These are phyloP conservation scores for Hygrocybe coccinea DNA, from an alignment of 768 basidiomycete genomes.

Conservation along the genomic window DNA sequence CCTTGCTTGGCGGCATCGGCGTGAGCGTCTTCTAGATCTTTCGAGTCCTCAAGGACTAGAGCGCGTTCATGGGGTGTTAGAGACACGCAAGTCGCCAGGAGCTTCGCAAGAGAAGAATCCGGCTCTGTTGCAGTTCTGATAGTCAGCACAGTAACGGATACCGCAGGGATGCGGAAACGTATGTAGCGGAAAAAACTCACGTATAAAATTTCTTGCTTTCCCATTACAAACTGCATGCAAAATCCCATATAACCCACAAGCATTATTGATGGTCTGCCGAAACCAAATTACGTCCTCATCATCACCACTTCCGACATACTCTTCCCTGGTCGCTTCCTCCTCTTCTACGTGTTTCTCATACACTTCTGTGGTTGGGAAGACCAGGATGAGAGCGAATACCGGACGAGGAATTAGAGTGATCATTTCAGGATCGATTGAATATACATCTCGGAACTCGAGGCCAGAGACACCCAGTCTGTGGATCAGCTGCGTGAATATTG, in stretches of 20 bases:
- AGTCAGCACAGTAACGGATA: not conserved
- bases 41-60: constrained; percentile 26
- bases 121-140: constrained; percentile 13
- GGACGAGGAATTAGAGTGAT: constrained; percentile 31
- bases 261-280: constrained; percentile 36
- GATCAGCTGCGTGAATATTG: constrained; percentile 33
- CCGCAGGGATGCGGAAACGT: too few relatives aligned
- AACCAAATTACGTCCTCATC: constrained; percentile 34
- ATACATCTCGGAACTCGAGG: constrained; percentile 33
- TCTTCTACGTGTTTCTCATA: constrained; percentile 18
- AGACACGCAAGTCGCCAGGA: constrained; percentile 22
- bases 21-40: constrained; percentile 28
- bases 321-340: constrained; percentile 20
- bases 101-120: constrained; percentile 20
- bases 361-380: constrained; percentile 23
- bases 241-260: constrained; percentile 36
- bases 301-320: constrained; percentile 28
- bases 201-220: constrained; percentile 19
- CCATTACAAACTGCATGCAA: constrained; percentile 33
- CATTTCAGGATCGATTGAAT: constrained; percentile 31
- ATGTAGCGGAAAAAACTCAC: constrained; percentile 11
- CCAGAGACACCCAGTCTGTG: constrained; percentile 26
- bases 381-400: constrained; percentile 29
- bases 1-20: constrained; percentile 28
- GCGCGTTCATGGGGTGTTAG: constrained; percentile 28